Evolutionary conservation across 148 eudicot genomes (phyloP), one percentile per base, ranked within the genome.

Genomic region (Fagopyrum homotropicum): DNA sequence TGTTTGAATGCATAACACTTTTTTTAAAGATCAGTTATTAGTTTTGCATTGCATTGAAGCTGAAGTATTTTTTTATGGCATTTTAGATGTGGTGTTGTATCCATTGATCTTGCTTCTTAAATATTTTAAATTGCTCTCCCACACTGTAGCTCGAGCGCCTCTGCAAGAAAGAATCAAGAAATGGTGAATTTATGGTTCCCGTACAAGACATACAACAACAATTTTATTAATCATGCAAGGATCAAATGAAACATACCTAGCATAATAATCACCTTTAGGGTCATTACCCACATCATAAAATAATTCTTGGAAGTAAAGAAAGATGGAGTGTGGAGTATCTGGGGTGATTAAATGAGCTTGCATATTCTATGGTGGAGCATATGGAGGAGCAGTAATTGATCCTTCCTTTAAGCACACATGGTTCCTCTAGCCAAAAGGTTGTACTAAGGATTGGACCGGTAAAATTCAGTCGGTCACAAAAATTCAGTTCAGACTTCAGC

Each of bases 281-380:
- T 95, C 97, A 77, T 95, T 95, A n/a, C 96, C 97, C 0, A 95
- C 97, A 80, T 95, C 98, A 79, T 92, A 95, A 81, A 95, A 95
- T 80, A 95, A 85, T 46, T 97, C 98, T 56, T 97, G 87, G 86
- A 95, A 95, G 85, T 95, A 95, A 73, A 95, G 96, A 81, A 95
- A 95, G 80, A 95, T 95, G 83, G 98, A 92, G 54, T 97, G 90
- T 76, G 98, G 98, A 76, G 85, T 90, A 45, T 81, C 77, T 4
- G 97, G 97, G 76, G 98, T 91, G 76, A 95, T 95, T 43, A 95
- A 77, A 81, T 95, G 98, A 68, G 98, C 79, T 81, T 95, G 93
- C 97, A 95, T 95, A 76, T 95, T 95, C 84, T 95, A 96, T 7
- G 98, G 98, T 70, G 98, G 98, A 77, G 98, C 97, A 80, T 95